Conservation (phyloP, 2,329 filamentous ascomycete genomes). For the Trichothecium roseum region DNA sequence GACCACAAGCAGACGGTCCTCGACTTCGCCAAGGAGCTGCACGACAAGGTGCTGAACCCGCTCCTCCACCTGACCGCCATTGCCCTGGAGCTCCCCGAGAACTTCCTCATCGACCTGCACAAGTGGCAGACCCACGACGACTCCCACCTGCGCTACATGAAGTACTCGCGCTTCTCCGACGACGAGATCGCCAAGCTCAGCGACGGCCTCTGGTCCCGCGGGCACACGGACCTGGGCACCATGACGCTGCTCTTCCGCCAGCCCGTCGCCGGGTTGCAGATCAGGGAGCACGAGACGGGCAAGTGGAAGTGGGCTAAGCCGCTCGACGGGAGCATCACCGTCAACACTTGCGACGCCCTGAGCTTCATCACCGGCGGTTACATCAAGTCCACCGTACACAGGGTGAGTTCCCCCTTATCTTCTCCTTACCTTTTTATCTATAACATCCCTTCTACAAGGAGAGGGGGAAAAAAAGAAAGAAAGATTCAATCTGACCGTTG, state of each 20-base stretch:
- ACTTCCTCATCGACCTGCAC: constrained; percentile 42
- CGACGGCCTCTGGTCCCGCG: constrained; percentile 30
- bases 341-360: constrained; percentile 39
- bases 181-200: constrained; percentile 35
- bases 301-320: constrained; percentile 41
- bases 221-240: constrained; percentile 47
- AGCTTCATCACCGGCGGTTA: constrained; percentile 37
- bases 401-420: too few relatives aligned
- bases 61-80: constrained; percentile 51
- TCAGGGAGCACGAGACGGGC: constrained; percentile 32
- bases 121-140: constrained; percentile 47
- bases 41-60: constrained; percentile 44
- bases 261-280: constrained; percentile 46
- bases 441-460: too few relatives aligned
- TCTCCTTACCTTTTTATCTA: too few relatives aligned
- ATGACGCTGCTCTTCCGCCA: constrained; percentile 49
- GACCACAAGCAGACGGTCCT: constrained; percentile 45
- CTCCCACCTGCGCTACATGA: constrained; percentile 54
- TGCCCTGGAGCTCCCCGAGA: constrained; percentile 47
- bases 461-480: too few relatives aligned
- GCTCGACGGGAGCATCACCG: constrained; percentile 37
- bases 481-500: too few relatives aligned
- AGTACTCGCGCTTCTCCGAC: constrained; percentile 37
- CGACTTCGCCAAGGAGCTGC: constrained; percentile 37
- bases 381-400: constrained; percentile 30